phyloP scores from a whole-genome alignment of 345 rosid species.

The Corchorus capsularis region DNA sequence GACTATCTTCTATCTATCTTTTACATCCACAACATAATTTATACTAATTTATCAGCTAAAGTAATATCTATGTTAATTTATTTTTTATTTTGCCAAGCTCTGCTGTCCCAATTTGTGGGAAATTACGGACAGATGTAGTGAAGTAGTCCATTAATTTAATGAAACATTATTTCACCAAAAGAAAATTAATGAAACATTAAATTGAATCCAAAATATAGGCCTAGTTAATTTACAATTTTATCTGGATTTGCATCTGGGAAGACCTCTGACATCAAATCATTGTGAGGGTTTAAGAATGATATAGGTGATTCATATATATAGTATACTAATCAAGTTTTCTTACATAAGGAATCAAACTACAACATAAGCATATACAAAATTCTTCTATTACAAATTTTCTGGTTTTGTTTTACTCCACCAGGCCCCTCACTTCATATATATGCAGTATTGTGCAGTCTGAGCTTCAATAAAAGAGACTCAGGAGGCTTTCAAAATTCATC shows the following conservation, averaged over 20 bases:
- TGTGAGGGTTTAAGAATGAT: neutral
- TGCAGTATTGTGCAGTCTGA: neutral
- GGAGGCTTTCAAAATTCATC: neutral
- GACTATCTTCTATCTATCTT: no score
- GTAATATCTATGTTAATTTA: no score
- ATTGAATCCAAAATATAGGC: no score
- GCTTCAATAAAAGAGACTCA: neutral
- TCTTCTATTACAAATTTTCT: neutral
- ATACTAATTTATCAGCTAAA: no score
- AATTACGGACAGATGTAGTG: no score
- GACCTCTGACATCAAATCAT: neutral
- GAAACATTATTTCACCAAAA: no score
- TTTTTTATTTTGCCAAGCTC: no score
- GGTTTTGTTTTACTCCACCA: neutral
- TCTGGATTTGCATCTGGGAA: neutral
- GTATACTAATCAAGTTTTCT: neutral
- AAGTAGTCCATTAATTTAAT: no score
- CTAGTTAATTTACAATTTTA: no score
- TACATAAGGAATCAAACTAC: constrained; percentile 6
- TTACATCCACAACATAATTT: no score
- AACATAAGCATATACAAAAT: constrained; percentile 25
- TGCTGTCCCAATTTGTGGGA: no score
- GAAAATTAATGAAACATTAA: no score
- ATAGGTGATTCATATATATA: neutral
- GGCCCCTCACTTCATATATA: neutral